Base-by-base conservation (phyloP, 2,329 filamentous ascomycete genomes). In the Aureobasidium sp. region DNA sequence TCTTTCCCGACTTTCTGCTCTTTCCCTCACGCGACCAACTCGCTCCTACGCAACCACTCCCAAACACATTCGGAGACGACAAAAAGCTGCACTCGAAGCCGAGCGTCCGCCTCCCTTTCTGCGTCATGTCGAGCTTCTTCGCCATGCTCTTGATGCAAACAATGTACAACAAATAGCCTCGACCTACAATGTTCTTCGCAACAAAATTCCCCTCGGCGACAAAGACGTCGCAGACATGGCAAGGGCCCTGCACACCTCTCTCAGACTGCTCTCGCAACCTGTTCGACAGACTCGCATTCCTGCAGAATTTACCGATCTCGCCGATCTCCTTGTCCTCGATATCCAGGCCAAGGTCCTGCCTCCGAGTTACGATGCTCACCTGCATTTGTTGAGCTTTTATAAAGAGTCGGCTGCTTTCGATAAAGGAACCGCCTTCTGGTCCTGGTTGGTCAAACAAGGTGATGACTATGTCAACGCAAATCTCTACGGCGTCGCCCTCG, bases 401-500 rank as follows among this genome's bases (percentile, higher is more conserved):
- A 81, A 79, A 64, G 76, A 80, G 64, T 69, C 72, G 36, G 70
- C 72, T n/a, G 71, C 72, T 42, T 78, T 72, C 63, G 66, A 72
- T 5, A 66, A 71, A 50, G 77, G 74, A 5, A 65, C 68, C 27
- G 67, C 70, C 2, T 78, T 82, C 64, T 83, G 80, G 80, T 66
- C 70, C 23, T 82, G 79, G 79, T 71, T 82, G 15, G 65, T 71
- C 27, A 62, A 68, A 4, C 75, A 79, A 65, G 74, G 76, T 51
- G 74, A 79, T 20, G 68, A 70, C 5, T 74, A 74, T 55, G 72
- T 79, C 10, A 74, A 76, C 57, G 50, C 62, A 10, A 53, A 53
- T 3, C 76, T 79, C 0, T 82, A 82, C 63, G 80, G 79, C 6
- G 75, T 75, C 8, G 79, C 78, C 1, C 80, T 83, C 34, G 78